These are phyloP conservation scores for Dictyostelium brefeldianum DNA, from an alignment of 78 protist genomes.

Conservation along the genomic window DNA sequence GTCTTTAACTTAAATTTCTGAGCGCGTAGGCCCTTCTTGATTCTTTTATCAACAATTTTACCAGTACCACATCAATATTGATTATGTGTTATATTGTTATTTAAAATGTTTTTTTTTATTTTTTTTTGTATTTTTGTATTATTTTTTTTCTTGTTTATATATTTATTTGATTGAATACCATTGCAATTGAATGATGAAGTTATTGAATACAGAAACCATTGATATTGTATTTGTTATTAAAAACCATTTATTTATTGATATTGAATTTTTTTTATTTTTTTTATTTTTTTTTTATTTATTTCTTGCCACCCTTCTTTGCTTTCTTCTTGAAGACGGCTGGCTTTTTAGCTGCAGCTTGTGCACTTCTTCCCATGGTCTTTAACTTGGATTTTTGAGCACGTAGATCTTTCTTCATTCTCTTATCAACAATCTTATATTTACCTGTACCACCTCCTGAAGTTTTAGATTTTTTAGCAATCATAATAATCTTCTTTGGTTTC, in stretches of 20 bases:
- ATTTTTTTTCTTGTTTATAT: too few species aligned
- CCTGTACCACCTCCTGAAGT: slow-evolving; percentile 75
- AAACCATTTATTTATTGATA: background rate
- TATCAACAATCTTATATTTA: slow-evolving; percentile 78
- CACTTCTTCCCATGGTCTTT: background rate
- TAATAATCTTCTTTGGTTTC: slow-evolving; percentile 37
- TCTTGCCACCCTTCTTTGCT: background rate
- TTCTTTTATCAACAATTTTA: slow-evolving; percentile 75
- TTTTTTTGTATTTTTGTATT: background rate
- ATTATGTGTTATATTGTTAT: too few species aligned
- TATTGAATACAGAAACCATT: too few species aligned
- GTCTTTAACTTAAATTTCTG: slow-evolving; percentile 16
- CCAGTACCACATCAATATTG: slow-evolving; percentile 69
- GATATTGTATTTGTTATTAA: background rate
- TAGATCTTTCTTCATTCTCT: slow-evolving; percentile 76
- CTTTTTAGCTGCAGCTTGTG: background rate
- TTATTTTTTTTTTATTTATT: background rate
- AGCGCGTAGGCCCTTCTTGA: slow-evolving; percentile 74
- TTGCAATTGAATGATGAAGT: too few species aligned
- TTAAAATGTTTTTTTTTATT: background rate
- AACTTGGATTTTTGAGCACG: slow-evolving; percentile 21
- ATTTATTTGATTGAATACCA: too few species aligned
- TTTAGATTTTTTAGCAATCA: slow-evolving; percentile 32
- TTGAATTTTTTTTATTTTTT: background rate
- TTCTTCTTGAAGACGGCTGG: background rate